Evolutionary conservation across 2,329 filamentous ascomycete genomes (phyloP), one percentile per base, ranked within the genome.

Genomic region (Cucurbitaria berberidis): DNA sequence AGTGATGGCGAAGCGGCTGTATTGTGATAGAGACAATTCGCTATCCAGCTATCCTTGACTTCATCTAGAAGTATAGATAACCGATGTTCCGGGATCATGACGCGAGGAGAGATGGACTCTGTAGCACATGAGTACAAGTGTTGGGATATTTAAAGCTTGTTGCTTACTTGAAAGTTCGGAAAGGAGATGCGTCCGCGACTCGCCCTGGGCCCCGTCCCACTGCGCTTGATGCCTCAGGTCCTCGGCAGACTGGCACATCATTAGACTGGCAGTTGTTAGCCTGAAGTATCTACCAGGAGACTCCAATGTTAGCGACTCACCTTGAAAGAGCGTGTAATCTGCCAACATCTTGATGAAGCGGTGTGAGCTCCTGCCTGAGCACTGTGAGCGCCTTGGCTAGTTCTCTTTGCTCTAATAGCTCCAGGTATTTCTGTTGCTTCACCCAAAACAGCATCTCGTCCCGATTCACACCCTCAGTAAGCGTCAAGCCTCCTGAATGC

Each of bases 71-170:
- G 80, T 29, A 87, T 83, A 1, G 91, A 91, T 39, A 99, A 81
- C 6, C 95, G 88, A 73, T 95, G 90, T 69, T 96, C 91, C 1
- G 95, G 95, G 48, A 99, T 89, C 93, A 99, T 98, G 39, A 96
- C 90, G 3, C 92, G 95, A 0, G 95, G 93, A 1, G 95, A 96
- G 73, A 99, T 96, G 51, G 86, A 96, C 80, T 84, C 90, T 93
- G 63, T 16, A 54, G 16, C 7, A 16, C 7, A 53, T 73, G 48
- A 70, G 55, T 59, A 48, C 11, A 43, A 19, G 22, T 24, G 1
- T 19, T 38, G 34, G 9, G 19, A 2, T 43, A 2, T 9, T 8
- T 21, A 4, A 4, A 36, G 40, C 24, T 38, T 13, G 5, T 3
- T 13, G 77, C 85, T 76, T 79, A 95, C 90, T 91, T 21, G 93